Base-by-base conservation (phyloP, 2,329 filamentous ascomycete genomes). In the Diaporthe vaccinii region DNA sequence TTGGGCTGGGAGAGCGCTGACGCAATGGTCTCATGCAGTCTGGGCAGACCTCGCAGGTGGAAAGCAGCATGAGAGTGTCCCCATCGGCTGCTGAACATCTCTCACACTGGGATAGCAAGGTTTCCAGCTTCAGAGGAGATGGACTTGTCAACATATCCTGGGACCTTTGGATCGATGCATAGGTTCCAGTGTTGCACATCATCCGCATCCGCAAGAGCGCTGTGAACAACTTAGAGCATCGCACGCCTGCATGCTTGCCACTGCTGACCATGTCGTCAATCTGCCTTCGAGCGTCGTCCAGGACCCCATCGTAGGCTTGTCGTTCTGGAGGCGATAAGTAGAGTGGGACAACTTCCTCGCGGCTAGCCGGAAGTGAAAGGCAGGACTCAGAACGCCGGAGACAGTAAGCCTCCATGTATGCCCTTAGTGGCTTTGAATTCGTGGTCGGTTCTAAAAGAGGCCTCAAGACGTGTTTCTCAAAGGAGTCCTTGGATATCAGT, bases 371-470 rank as follows among this genome's bases (percentile, higher is more conserved):
- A 0, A 88, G 79, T 17, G 82, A 44, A 1, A 88, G 79, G 4
- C 85, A 77, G 1, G 85, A 82, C 34, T 84, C 86, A 0, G 84
- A 86, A 9, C 86, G 81, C 1, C 86, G 83, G 0, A 88, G 80
- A 65, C 84, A 86, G 4, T 88, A 77, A 0, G 84, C 81, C 1
- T 85, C 81, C 46, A 83, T 86, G 81, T 58, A 80, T 76, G 7
- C 83, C 76, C 3, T 85, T 78, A n/a, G 82, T 78, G 28, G 82
- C 78, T n/a, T 79, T 80, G n/a, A 81, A 80, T 12, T 78, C 72
- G 2, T 76, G 57, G 1, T 79, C 74, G 0, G 73, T 62, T 28
- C 78, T n/a, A 83, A 81, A n/a, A 86, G 87, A 0, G 86, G 87
- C 0, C 80, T 74, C 2, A 82, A 81, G 36, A 90, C 85, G 65